Base-by-base conservation (phyloP, 164 flowering plant species). In the Houttuynia cordata region DNA sequence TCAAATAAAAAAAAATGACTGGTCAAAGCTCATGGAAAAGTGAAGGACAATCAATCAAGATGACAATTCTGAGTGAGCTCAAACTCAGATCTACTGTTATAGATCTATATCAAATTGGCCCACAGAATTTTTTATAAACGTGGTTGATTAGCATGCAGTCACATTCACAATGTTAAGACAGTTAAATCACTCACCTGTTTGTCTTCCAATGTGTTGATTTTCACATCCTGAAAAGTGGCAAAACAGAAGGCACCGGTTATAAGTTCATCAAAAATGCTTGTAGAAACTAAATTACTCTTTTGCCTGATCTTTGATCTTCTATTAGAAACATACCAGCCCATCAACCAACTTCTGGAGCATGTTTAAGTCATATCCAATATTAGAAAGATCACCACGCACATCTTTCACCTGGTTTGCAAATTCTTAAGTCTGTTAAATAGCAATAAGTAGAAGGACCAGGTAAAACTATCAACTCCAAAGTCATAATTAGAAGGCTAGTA, bases 141-240 rank as follows among this genome's bases (percentile, higher is more conserved):
- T 30, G 37, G 37, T 6, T 30, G 4, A 30, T 30, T 30, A 6
- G 37, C 37, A 30, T 2, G 6, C 6, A 6, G 37, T 30, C 37
- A 30, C 37, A 30, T 30, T 30, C 37, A 30, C 6, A 30, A 30
- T 30, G 37, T 6, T 30, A 30, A 30, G 37, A 2, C n/a, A 8
- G 42, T 30, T 34, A 58, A 30, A n/a, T 24, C n/a, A 18, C 53
- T 69, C 56, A 87, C 96, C 94, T 89, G 96, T 66, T 89, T 86
- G 34, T 65, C 69, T 70, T 82, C 90, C 67, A 89, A 60, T 21
- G 84, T 55, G 49, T 56, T 61, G 13, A 89, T 75, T 70, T 82
- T 86, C 24, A 81, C 89, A 75, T 82, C 87, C 96, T 89, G 84
- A 49, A 69, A 69, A 24, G 49, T 24, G n/a, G 37, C 4, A 6